Percentiles rank a stretch among this genome's conserved stretches.
Conservation (phyloP, 2,329 filamentous ascomycete species). For the Phoma sp. region DNA sequence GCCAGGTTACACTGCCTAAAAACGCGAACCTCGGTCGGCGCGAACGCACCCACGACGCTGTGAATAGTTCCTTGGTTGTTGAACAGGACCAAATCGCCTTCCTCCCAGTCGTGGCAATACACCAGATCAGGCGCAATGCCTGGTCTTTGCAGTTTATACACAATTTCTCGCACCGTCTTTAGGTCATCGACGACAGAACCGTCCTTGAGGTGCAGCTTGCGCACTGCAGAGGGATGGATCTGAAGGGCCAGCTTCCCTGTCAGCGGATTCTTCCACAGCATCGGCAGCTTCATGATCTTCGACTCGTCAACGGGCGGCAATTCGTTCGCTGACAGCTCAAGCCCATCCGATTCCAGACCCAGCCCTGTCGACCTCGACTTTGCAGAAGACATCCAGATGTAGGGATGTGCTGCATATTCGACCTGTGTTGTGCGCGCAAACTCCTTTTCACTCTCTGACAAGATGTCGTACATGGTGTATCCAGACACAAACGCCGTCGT, state of each 20-base stretch:
- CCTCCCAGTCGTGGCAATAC: conserved; percentile 77
- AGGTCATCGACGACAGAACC: conserved; percentile 74
- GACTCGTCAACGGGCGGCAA: conserved; percentile 69
- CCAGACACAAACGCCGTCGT: conserved; percentile 78
- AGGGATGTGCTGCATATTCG: conserved; percentile 79
- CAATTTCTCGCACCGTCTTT: conserved; percentile 67
- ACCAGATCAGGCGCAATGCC: conserved; percentile 72
- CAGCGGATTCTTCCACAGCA: conserved; percentile 78
- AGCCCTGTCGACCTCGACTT: conserved; percentile 71
- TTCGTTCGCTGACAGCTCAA: conserved; percentile 64
- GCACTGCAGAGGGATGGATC: conserved; percentile 74
- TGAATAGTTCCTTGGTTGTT: conserved; percentile 79
- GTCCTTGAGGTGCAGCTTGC: conserved; percentile 70
- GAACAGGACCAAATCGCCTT: conserved; percentile 78
- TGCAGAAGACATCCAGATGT: conserved; percentile 79
- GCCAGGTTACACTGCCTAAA: conserved; percentile 83
- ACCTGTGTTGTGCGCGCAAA: conserved; percentile 71
- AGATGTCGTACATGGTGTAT: conserved; percentile 71
- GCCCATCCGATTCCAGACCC: conserved; percentile 70
- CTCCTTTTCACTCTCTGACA: conserved; percentile 69
- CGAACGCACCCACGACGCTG: conserved; percentile 76
- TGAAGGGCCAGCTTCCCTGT: conserved; percentile 73
- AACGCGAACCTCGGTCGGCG: conserved; percentile 72
- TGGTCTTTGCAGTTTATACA: conserved; percentile 74
- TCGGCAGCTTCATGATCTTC: conserved; percentile 74